Evolutionary conservation across 108 stramenopile genomes (phyloP).

Genomic region (Nitzschia sp.): DNA sequence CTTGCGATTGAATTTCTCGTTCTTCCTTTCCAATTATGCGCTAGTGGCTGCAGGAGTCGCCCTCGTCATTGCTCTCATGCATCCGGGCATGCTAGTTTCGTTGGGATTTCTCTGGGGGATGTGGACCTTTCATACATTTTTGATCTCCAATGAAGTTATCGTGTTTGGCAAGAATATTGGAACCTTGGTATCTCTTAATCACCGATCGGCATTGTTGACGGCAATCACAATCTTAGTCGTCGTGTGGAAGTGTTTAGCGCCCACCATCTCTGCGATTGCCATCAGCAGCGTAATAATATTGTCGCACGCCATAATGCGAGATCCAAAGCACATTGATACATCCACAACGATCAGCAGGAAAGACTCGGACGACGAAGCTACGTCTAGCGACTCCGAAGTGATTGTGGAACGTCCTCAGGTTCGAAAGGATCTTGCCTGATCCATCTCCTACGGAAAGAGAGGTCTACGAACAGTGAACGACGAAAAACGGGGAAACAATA

Average conservation of each 20-base stretch:
- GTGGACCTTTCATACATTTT: conserved; percentile 65
- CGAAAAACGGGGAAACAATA: too few relatives aligned
- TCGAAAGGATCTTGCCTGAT: conserved; percentile 8
- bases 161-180: conserved; percentile 64
- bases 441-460: background rate
- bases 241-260: conserved; percentile 73
- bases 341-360: background rate
- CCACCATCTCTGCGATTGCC: conserved; percentile 50
- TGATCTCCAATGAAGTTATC: conserved; percentile 72
- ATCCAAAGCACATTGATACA: conserved; percentile 75
- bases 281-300: conserved; percentile 66
- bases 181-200: conserved; percentile 57
- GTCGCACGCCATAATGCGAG: conserved; percentile 76
- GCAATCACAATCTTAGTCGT: conserved; percentile 61
- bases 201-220: conserved; percentile 60
- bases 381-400: conserved; percentile 29
- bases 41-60: conserved; percentile 62
- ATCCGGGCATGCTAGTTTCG: conserved; percentile 76
- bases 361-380: conserved; percentile 20
- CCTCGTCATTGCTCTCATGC: conserved; percentile 79
- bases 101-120: conserved; percentile 57
- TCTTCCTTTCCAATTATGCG: conserved; percentile 85
- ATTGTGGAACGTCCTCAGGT: conserved; percentile 28
- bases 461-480: too few relatives aligned
- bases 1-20: conserved; percentile 69